These are phyloP conservation scores for Trichomonas vaginalis DNA, from an alignment of 208 protist species.

Conservation along the genomic window DNA sequence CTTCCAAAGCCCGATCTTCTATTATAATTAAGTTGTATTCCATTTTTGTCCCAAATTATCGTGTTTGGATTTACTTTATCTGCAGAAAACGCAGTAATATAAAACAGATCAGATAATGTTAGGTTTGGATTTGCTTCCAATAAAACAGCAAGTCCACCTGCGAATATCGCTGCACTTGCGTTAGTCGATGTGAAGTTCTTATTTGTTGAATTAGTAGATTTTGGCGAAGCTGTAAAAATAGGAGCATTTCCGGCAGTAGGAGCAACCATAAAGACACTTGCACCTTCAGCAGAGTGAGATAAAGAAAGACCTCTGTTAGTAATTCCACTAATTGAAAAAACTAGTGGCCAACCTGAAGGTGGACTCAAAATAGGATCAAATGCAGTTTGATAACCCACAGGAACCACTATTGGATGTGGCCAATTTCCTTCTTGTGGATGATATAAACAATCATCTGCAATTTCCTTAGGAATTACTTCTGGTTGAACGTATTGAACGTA, in stretches of 20 bases:
- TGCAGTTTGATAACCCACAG: background rate
- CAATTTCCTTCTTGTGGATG: background rate
- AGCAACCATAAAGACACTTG: background rate
- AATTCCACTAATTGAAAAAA: background rate
- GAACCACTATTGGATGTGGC: background rate
- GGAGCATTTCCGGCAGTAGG: background rate
- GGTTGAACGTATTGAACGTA: background rate
- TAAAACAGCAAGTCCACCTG: background rate
- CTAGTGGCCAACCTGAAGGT: background rate
- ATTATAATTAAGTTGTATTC: background rate
- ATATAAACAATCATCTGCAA: background rate
- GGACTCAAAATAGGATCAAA: background rate
- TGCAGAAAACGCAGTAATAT: background rate
- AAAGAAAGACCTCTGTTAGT: background rate
- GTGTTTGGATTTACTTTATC: background rate
- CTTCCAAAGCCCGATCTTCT: background rate
- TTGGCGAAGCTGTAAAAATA: background rate
- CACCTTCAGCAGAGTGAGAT: background rate
- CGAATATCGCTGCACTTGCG: background rate
- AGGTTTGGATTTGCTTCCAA: background rate
- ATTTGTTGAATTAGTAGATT: no score
- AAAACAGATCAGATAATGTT: background rate
- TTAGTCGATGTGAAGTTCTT: background rate
- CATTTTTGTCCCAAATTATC: background rate
- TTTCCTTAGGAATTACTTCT: background rate